Percentiles rank a stretch among this genome's conserved stretches.
These are phyloP conservation scores for Suillus subaureus DNA, from an alignment of 768 basidiomycete genomes.

Conservation along the genomic window DNA sequence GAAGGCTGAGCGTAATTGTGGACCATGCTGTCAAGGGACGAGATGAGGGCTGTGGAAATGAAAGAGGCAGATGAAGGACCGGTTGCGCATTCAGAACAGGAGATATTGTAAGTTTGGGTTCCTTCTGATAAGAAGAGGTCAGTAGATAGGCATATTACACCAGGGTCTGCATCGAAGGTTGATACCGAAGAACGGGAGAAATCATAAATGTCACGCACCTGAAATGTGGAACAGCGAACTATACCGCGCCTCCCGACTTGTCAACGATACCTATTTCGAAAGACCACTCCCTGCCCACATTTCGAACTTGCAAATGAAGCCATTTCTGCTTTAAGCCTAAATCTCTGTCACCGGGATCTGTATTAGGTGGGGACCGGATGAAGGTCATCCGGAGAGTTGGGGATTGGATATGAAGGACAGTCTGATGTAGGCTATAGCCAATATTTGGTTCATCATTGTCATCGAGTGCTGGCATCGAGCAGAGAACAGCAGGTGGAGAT, in stretches of 20 bases:
- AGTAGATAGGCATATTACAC: constrained; percentile 2
- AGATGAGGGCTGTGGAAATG: constrained; percentile 58
- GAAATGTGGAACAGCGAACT: constrained; percentile 76
- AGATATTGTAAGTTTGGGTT: constrained; percentile 47
- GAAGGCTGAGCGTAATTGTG: constrained; percentile 61
- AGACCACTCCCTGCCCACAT: constrained; percentile 68
- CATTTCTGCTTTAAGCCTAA: constrained; percentile 71
- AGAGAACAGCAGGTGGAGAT: constrained; percentile 44
- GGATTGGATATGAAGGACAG: constrained; percentile 79
- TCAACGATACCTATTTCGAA: constrained; percentile 79
- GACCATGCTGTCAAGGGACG: constrained; percentile 70
- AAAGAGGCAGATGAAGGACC: constrained; percentile 70
- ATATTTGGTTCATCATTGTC: constrained; percentile 35
- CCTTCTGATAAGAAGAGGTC: constrained; percentile 44
- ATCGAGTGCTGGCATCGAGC: constrained; percentile 41
- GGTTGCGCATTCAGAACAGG: constrained; percentile 43
- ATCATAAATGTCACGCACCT: constrained; percentile 47
- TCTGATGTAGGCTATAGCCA: constrained; percentile 52
- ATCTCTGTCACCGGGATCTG: constrained; percentile 23
- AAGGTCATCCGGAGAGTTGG: constrained; percentile 70
- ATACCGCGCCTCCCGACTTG: constrained; percentile 55
- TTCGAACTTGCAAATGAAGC: constrained; percentile 76
- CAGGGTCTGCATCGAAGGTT: too few species aligned
- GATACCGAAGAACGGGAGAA: background rate
- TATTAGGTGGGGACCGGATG: constrained; percentile 58